phyloP scores from a whole-genome alignment of 371 early-diverging fungal genomes.

The Mucor irregularis region DNA sequence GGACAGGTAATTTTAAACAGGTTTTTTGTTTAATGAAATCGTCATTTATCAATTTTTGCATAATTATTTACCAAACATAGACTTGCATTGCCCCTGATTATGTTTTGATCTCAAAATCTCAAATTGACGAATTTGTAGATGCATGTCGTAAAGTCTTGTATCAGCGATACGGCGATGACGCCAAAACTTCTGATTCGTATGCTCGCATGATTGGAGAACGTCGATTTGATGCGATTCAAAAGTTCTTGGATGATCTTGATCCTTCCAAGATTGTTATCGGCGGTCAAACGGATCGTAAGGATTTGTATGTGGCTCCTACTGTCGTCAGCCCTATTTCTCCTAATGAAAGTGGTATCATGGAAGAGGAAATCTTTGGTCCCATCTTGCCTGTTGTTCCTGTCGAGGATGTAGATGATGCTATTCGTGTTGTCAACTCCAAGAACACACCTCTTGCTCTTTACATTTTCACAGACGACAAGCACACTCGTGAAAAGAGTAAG shows the following conservation, averaged over 20 bases:
- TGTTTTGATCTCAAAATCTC: conserved; percentile 64
- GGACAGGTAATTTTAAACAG: conserved; percentile 60
- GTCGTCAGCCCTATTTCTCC: conserved; percentile 58
- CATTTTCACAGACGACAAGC: conserved; percentile 48
- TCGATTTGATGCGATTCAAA: conserved; percentile 68
- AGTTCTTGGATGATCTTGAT: conserved; percentile 49
- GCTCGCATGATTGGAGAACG: conserved; percentile 70
- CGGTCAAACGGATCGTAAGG: conserved; percentile 56
- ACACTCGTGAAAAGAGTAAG: conserved; percentile 33
- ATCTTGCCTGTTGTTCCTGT: conserved; percentile 82
- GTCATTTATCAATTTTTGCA: background rate
- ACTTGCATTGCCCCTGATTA: conserved; percentile 91
- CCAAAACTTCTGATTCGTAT: conserved; percentile 53
- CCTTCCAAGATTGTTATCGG: conserved; percentile 51
- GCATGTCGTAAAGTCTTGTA: conserved; percentile 44
- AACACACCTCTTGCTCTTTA: conserved; percentile 75
- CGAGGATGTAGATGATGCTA: conserved; percentile 73
- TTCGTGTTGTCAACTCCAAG: conserved; percentile 72
- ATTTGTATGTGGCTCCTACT: conserved; percentile 70
- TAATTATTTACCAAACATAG: conserved; percentile 27
- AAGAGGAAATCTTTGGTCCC: conserved; percentile 84
- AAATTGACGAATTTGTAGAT: conserved; percentile 54
- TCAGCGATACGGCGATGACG: conserved; percentile 49
- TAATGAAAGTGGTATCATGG: conserved; percentile 60
- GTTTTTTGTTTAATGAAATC: background rate